phyloP scores from a whole-genome alignment of 2,329 filamentous ascomycete genomes.

The Cladophialophora yegresii region DNA sequence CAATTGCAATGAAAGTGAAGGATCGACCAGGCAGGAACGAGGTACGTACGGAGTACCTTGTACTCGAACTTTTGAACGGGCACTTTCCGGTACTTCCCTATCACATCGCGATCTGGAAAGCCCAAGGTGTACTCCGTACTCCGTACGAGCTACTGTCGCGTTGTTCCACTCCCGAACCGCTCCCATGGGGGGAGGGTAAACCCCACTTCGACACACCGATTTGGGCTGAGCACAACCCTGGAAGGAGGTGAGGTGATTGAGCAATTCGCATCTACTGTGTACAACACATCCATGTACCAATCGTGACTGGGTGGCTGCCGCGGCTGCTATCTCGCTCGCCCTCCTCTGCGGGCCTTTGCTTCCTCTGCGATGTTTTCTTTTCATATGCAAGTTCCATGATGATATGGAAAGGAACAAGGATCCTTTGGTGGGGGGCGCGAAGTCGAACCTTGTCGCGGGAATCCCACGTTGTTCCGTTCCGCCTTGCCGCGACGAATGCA shows the following conservation, averaged over 20 bases:
- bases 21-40: background rate
- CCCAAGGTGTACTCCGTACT: background rate
- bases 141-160: background rate
- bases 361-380: background rate
- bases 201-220: conserved; percentile 5
- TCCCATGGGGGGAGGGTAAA: conserved; percentile 12
- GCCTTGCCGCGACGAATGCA: conserved; percentile 18
- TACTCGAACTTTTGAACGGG: background rate
- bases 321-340: conserved; percentile 9
- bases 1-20: background rate
- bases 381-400: background rate
- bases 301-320: background rate
- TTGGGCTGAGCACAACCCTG: background rate
- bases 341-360: conserved; percentile 1
- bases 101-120: conserved; percentile 1
- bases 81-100: conserved; percentile 5
- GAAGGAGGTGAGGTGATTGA: background rate
- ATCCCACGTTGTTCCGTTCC: conserved; percentile 35
- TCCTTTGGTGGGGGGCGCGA: conserved; percentile 10
- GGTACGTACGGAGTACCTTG: background rate
- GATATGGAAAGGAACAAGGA: conserved; percentile 2
- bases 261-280: background rate
- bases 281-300: background rate
- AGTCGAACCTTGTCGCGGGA: conserved; percentile 15
- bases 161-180: conserved; percentile 4